phyloP scores from a whole-genome alignment of 2,329 filamentous ascomycete species.

The Fusarium sp. region DNA sequence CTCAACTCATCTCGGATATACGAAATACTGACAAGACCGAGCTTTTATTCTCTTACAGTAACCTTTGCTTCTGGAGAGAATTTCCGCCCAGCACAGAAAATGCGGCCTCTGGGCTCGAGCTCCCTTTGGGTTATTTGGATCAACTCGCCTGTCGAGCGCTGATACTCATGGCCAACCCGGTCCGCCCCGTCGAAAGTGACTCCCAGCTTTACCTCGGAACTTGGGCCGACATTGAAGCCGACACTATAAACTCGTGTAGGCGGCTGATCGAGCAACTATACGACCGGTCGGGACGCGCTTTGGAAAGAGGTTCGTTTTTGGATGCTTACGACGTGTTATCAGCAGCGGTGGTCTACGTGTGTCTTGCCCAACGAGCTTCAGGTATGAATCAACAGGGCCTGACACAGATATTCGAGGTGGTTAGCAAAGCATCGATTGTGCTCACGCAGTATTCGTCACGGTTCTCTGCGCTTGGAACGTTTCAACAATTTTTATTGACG shows the following conservation, averaged over 20 bases:
- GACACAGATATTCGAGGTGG: constrained; percentile 17
- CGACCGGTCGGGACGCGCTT: neutral
- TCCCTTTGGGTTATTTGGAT: neutral
- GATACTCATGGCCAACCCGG: neutral
- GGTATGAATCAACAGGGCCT: constrained; percentile 1
- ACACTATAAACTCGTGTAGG: constrained; percentile 15
- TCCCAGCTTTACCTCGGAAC: neutral
- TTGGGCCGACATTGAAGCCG: neutral
- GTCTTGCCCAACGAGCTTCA: neutral
- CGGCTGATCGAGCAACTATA: constrained; percentile 14
- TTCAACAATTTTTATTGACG: constrained; percentile 13
- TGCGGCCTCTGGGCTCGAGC: neutral
- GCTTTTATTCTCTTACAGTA: constrained; percentile 11
- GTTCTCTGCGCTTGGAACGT: constrained; percentile 2
- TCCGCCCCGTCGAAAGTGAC: neutral
- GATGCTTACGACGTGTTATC: constrained; percentile 24
- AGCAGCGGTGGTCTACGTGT: constrained; percentile 8
- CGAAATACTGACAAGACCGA: rapidly evolving
- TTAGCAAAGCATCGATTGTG: constrained; percentile 20
- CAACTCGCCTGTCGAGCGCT: constrained; percentile 14
- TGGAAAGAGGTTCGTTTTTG: constrained; percentile 8
- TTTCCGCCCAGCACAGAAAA: neutral
- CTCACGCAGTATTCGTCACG: constrained; percentile 19
- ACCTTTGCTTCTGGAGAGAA: constrained; percentile 25
- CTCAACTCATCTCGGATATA: constrained; percentile 13